Evolutionary conservation across 129 eudicot species (phyloP).

Genomic region (Helianthus tuberosus): DNA sequence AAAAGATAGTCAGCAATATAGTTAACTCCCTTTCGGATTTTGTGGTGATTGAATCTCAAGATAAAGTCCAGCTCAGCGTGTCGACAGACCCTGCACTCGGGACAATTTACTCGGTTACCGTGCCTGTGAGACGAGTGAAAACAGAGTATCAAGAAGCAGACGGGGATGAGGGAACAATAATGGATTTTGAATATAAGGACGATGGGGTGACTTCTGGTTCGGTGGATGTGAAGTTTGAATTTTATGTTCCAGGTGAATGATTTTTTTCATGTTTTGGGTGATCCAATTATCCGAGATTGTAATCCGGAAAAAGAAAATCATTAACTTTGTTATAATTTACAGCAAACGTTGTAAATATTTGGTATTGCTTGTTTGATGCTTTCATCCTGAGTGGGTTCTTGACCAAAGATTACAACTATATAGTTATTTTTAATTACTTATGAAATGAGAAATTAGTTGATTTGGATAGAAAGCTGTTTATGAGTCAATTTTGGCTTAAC

Average conservation of each 20-base stretch:
- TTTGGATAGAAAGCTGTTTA: too few species aligned
- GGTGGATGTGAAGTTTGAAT: slow-evolving; percentile 83
- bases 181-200: slow-evolving; percentile 75
- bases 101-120: slow-evolving; percentile 78
- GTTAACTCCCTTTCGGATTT: slow-evolving; percentile 73
- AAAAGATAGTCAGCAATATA: slow-evolving; percentile 73
- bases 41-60: slow-evolving; percentile 89
- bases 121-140: slow-evolving; percentile 79
- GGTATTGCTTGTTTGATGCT: neutral
- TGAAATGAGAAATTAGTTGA: too few species aligned
- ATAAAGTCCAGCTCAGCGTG: slow-evolving; percentile 81
- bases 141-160: slow-evolving; percentile 71
- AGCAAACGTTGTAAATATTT: neutral
- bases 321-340: neutral
- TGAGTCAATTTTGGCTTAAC: too few species aligned
- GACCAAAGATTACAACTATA: too few species aligned
- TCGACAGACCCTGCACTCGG: slow-evolving; percentile 75
- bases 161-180: slow-evolving; percentile 47
- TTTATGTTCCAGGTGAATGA: slow-evolving; percentile 65
- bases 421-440: too few species aligned
- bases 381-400: neutral
- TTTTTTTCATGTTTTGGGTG: neutral
- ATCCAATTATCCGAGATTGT: neutral
- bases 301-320: neutral
- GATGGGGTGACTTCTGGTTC: slow-evolving; percentile 72